Evolutionary conservation across 345 rosid species (phyloP), one percentile per base, ranked within the genome.

Genomic region (Laguncularia racemosa): DNA sequence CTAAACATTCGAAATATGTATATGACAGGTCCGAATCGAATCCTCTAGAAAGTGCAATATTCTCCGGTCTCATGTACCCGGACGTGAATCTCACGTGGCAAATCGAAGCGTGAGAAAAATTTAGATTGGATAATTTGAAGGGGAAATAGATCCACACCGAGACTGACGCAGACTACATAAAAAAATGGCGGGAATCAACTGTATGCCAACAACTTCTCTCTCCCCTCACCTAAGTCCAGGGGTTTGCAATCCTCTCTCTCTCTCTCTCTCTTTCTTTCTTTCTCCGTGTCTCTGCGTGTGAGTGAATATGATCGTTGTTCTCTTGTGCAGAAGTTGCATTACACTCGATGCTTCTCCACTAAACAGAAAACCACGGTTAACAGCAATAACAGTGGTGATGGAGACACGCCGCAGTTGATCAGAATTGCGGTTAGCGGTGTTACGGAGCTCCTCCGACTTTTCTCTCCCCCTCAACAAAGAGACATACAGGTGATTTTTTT

Each of bases 361-460:
- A 55, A 70, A 62, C 67, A 69, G 59, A 14, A 6, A 8, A n/a
- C 8, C 60, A n/a, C 17, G 7, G 55, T 16, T 16, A 23, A 19
- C n/a, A n/a, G n/a, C n/a, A n/a, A n/a, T n/a, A n/a, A n/a, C 3
- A 46, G 50, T 45, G 52, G 17, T 53, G 10, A 40, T 6, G 17
- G 46, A 21, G 48, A 50, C 47, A 70, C 86, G 2, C 85, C 96
- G 21, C 75, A 49, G 57, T 28, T 78, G 50, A 65, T 84, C 59
- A 81, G 77, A 46, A 60, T 82, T 58, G 86, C 83, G 1, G 96
- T 91, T n/a, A 71, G 79, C 33, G 95, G 98, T 66, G 72, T 75
- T 63, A 81, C 96, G 2, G 95, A 91, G 77, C 64, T 88, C 17
- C 76, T 88, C 26, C 74, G 95, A 60, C 56, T 79, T 7, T 60